Conservation (phyloP, 768 basidiomycete species). For the Podaxis carcinomalis region DNA sequence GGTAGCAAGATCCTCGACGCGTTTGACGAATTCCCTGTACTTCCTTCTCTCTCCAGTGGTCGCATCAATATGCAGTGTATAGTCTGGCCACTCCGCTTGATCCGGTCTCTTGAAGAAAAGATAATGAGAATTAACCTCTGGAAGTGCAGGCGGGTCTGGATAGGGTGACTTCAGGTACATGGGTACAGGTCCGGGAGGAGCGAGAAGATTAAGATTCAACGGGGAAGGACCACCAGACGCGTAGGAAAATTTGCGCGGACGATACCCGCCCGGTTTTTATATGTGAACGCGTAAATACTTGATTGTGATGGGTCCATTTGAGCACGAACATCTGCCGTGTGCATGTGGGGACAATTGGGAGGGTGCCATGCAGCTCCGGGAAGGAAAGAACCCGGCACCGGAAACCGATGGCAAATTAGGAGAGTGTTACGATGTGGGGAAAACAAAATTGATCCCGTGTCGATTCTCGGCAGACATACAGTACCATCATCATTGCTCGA, state of each 20-base stretch:
- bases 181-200: background rate
- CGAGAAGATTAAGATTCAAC: background rate
- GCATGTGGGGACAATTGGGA: background rate
- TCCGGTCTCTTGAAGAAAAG: slow-evolving; percentile 51
- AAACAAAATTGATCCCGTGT: background rate
- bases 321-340: background rate
- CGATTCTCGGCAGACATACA: background rate
- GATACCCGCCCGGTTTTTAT: background rate
- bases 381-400: background rate
- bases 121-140: slow-evolving; percentile 52
- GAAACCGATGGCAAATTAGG: background rate
- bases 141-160: slow-evolving; percentile 44
- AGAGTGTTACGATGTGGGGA: background rate
- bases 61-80: slow-evolving; percentile 51
- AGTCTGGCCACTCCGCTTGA: slow-evolving; percentile 53
- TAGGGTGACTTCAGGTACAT: slow-evolving; percentile 60
- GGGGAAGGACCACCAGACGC: too few species aligned
- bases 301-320: background rate
- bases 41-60: slow-evolving; percentile 41
- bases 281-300: background rate
- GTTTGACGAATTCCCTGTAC: slow-evolving; percentile 45
- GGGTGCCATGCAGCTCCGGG: background rate
- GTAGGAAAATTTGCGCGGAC: background rate
- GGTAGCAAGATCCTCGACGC: slow-evolving; percentile 52
- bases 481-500: background rate